These are phyloP conservation scores for Linum usitatissimum DNA, from an alignment of 345 rosid genomes.

Conservation along the genomic window DNA sequence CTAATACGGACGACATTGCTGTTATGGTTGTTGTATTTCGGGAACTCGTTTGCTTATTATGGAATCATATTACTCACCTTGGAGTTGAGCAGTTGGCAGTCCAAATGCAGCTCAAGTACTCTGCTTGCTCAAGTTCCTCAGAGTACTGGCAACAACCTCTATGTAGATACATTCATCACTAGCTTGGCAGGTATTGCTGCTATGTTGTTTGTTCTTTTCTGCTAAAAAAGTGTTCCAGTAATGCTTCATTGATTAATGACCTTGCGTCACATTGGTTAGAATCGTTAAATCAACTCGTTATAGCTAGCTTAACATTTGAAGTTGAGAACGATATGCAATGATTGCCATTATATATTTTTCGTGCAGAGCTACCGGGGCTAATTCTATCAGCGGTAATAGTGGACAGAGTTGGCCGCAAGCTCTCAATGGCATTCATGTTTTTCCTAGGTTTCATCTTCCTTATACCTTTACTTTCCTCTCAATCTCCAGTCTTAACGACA, in stretches of 20 bases:
- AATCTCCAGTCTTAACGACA: constrained; percentile 50
- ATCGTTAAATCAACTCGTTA: too few relatives aligned
- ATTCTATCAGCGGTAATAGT: constrained; percentile 60
- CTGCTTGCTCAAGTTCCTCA: constrained; percentile 14
- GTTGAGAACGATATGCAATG: not conserved
- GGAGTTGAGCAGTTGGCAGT: constrained; percentile 47
- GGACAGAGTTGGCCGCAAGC: constrained; percentile 72
- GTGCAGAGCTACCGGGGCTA: constrained; percentile 79
- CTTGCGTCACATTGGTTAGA: not conserved
- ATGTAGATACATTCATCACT: constrained; percentile 65
- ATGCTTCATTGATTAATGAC: too few relatives aligned
- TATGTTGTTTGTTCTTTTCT: not conserved
- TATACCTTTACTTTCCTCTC: constrained; percentile 64
- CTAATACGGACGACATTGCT: constrained; percentile 61
- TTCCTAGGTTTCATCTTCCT: constrained; percentile 58
- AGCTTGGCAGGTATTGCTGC: constrained; percentile 61
- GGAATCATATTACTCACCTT: constrained; percentile 87
- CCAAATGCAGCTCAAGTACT: constrained; percentile 26
- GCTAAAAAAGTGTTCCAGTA: not conserved
- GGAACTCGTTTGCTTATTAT: constrained; percentile 82
- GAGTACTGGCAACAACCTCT: constrained; percentile 30
- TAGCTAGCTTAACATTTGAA: too few relatives aligned
- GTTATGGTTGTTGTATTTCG: constrained; percentile 76
- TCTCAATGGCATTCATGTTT: constrained; percentile 71
- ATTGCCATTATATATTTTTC: constrained; percentile 17